Conservation (phyloP, 495 filamentous ascomycete species). For the Penicillium fimorum region DNA sequence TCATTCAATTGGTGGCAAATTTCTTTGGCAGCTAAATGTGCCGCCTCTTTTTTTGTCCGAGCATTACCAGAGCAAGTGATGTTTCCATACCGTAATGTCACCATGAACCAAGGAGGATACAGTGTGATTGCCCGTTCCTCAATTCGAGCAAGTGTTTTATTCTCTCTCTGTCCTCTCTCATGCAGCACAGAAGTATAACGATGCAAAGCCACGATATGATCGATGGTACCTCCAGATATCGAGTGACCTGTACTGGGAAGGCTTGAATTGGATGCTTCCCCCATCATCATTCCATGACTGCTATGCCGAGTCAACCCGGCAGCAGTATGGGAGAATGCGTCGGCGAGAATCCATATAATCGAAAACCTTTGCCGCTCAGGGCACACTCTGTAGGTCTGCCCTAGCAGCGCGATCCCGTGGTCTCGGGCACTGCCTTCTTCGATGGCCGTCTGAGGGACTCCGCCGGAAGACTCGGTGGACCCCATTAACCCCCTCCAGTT, state of each 20-base stretch:
- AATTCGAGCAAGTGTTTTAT: neutral
- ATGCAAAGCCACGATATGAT: neutral
- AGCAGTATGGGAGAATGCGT: neutral
- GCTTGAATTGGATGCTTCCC: neutral
- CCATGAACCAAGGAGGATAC: neutral
- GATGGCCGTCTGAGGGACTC: neutral
- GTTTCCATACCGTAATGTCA: neutral
- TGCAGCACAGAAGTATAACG: neutral
- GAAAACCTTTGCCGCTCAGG: neutral
- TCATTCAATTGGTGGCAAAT: neutral
- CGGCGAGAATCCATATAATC: neutral
- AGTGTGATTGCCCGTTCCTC: neutral
- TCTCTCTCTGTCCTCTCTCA: neutral
- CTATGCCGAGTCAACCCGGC: neutral
- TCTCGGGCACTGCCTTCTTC: neutral
- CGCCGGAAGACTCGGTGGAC: neutral
- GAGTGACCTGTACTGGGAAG: neutral
- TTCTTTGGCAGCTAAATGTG: neutral
- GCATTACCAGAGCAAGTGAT: neutral
- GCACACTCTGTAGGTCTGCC: neutral
- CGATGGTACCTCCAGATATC: neutral
- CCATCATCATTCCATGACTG: neutral
- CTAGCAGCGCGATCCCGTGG: neutral
- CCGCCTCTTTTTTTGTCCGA: neutral
- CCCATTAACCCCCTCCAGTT: neutral